These are phyloP conservation scores for Rhizopogon vesiculosus DNA, from an alignment of 768 basidiomycete genomes.

Conservation along the genomic window DNA sequence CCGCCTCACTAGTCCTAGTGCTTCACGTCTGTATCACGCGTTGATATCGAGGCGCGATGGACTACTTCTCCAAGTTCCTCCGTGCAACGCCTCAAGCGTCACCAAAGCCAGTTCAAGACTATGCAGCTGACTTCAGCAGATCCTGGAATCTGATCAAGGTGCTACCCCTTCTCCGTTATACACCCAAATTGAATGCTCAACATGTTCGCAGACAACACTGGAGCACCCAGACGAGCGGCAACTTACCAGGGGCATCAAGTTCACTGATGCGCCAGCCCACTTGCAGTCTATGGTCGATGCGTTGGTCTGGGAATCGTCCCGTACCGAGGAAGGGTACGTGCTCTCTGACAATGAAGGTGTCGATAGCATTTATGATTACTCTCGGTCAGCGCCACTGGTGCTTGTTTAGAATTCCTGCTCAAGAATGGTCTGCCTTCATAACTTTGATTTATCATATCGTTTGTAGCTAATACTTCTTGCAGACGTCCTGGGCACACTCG, in stretches of 20 bases:
- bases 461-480: not conserved
- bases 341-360: slow-evolving; percentile 2
- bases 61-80: slow-evolving; percentile 84
- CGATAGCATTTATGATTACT: slow-evolving; percentile 6
- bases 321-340: slow-evolving; percentile 83
- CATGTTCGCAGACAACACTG: slow-evolving; percentile 62
- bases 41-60: slow-evolving; percentile 40
- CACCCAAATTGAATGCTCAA: slow-evolving; percentile 5
- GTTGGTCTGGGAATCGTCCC: slow-evolving; percentile 80
- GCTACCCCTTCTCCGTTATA: slow-evolving; percentile 1
- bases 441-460: not conserved
- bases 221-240: slow-evolving; percentile 87
- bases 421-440: slow-evolving; percentile 61
- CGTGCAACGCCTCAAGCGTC: slow-evolving; percentile 35
- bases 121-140: slow-evolving; percentile 65
- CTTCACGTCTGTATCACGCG: not conserved
- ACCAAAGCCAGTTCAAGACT: slow-evolving; percentile 55
- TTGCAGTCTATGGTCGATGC: slow-evolving; percentile 80
- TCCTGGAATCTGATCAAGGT: slow-evolving; percentile 79
- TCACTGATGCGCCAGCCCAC: slow-evolving; percentile 75
- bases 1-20: no score
- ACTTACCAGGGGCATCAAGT: slow-evolving; percentile 70
- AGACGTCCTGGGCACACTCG: slow-evolving; percentile 85
- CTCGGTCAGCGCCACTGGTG: slow-evolving; percentile 68
- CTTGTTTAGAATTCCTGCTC: slow-evolving; percentile 85